Evolutionary conservation across 305 asterid species (phyloP), one percentile per base, ranked within the genome.

Genomic region (Lippia alba): DNA sequence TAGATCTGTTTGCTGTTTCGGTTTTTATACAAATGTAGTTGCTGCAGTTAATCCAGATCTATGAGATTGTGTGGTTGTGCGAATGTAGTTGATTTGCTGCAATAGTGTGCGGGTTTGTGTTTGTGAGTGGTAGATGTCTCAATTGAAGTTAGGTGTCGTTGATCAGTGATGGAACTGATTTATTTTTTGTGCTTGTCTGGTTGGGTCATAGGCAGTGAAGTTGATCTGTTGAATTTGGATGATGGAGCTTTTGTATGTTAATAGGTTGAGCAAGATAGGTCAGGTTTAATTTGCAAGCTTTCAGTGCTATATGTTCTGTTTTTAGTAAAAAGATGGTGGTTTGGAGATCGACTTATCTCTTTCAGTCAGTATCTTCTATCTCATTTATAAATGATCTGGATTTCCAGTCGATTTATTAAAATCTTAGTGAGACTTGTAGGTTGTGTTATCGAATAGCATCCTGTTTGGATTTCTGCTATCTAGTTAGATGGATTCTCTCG

Each of bases 1-100:
- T 83, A 57, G 89, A 83, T 83, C 84, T 74, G 80, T 73, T 16
- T 54, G 59, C 66, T 55, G 11, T 50, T 49, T 36, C 56, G 66
- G 66, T 44, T 32, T 54, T 67, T 19, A 68, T 74, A 73, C 18
- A 8, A 62, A 59, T 73, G 77, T 24, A 73, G 62, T 72, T 69
- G 61, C 56, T 48, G 40, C 54, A 44, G 74, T 75, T 70, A 56
- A 18, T 71, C 77, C 70, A 69, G 86, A 81, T 79, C 84, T 81
- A 20, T 64, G 11, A 61, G 62, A 14, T 6, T 41, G 57, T 67
- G 51, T 48, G 8, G 45, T 7, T 30, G 12, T 58, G 45, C 36
- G 56, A 56, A 15, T 70, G 32, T 69, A 50, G 40, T 15, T 32
- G 16, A 45, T 55, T 32, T 50, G 24, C 33, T 57, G 66, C n/a